Base-by-base conservation (phyloP, 2,329 filamentous ascomycete species). In the Phialophora tarda region DNA sequence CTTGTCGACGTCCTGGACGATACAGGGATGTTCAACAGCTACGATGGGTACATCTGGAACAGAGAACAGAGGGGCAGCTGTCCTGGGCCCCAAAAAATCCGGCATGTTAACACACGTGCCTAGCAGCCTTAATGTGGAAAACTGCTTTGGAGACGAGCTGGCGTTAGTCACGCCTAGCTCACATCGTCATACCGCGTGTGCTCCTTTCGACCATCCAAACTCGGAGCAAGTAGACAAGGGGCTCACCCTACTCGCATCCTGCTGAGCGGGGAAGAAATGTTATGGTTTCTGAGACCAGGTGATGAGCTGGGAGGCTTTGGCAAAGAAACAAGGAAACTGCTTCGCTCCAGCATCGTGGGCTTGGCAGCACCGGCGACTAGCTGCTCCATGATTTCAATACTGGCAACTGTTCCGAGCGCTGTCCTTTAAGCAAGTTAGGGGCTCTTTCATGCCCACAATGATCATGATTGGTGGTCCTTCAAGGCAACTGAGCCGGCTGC, bases 1-100 rank as follows among this genome's bases (percentile, higher is more conserved):
- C 74, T 85, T 88, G 73, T 89, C 85, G 64, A 89, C 75, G 75
- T 90, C 87, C 74, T 83, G 84, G 73, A 91, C 78, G 62, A 90
- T 83, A 74, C 86, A 87, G 60, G 89, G 89, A 77, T 91, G 88
- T 74, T 91, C 89, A 55, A 91, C 82, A 67, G 83, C 84, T 62
- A 89, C 82, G 56, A 90, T 79, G 59, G 82, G 79, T 67, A 82
- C 79, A 44, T 77, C 71, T 2, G 86, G 85, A 47, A 90, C 80
- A 8, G 74, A 66, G 73, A 84, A 84, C 74, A 80, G 82, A 0
- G 84, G 82, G 34, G 81, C 80, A 47, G 75, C 48, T 10, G 32
- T 12, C 44, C n/a, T 32, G 14, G 47, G 24, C 32, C 24, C 51
- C n/a, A 14, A 17, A n/a, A 38, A 11, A 12, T 26, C 17, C 11